A percentile compares a stretch with the other conserved stretches of the same genome.
Conservation (phyloP, 345 rosid genomes). For the Eucalyptus polyanthemos region DNA sequence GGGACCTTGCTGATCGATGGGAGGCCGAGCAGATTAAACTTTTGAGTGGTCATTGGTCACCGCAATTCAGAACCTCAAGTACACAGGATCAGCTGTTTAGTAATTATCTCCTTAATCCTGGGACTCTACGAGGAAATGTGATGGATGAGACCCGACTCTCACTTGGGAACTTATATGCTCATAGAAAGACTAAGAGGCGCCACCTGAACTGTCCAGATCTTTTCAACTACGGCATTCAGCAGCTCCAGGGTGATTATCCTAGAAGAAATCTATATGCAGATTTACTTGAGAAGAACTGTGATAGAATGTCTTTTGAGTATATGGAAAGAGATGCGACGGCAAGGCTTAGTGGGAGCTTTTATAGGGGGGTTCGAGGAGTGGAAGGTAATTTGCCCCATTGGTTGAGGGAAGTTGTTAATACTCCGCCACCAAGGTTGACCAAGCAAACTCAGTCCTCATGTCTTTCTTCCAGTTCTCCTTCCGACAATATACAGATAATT, state of each 20-base stretch:
- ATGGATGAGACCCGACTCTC: constrained; percentile 19
- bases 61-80: neutral
- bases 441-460: neutral
- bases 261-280: neutral
- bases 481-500: neutral
- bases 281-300: neutral
- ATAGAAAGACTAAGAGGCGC: neutral
- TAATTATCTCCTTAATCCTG: neutral
- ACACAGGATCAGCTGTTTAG: neutral
- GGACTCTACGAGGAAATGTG: constrained; percentile 2
- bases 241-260: neutral
- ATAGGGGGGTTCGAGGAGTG: neutral
- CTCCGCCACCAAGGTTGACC: constrained; percentile 4
- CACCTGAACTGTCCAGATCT: neutral
- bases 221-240: neutral
- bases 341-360: neutral
- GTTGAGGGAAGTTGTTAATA: constrained; percentile 21
- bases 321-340: neutral
- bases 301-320: neutral
- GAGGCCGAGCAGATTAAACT: constrained; percentile 27
- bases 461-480: neutral
- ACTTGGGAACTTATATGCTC: constrained; percentile 14
- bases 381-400: constrained; percentile 22
- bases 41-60: neutral
- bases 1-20: constrained; percentile 32